These are phyloP conservation scores for Metarhizium sp. DNA, from an alignment of 2,329 filamentous ascomycete genomes.

Conservation along the genomic window DNA sequence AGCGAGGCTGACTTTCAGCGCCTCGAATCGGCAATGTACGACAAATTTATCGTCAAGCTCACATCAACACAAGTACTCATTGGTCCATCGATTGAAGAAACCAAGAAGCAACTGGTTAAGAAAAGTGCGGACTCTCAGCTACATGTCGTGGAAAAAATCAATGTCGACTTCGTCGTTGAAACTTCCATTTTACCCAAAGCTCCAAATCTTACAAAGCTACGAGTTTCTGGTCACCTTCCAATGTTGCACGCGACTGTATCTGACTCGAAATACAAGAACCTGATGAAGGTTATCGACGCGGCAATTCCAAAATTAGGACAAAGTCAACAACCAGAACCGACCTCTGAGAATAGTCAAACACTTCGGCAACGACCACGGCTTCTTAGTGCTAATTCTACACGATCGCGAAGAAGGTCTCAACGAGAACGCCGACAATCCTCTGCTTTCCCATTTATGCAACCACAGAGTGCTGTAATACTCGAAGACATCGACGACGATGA, in stretches of 20 bases:
- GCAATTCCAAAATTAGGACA: slow-evolving; percentile 75
- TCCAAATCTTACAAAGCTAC: slow-evolving; percentile 83
- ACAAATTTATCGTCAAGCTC: slow-evolving; percentile 88
- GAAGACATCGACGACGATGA: slow-evolving; percentile 66
- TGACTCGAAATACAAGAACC: slow-evolving; percentile 89
- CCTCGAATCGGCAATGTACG: slow-evolving; percentile 91
- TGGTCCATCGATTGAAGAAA: slow-evolving; percentile 83
- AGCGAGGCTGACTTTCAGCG: slow-evolving; percentile 81
- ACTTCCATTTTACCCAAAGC: slow-evolving; percentile 95
- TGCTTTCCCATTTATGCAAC: slow-evolving; percentile 63
- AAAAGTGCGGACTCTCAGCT: slow-evolving; percentile 61
- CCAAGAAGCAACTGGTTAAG: slow-evolving; percentile 68
- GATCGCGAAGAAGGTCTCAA: slow-evolving; percentile 32
- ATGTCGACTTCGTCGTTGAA: slow-evolving; percentile 93
- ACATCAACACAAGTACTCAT: slow-evolving; percentile 94
- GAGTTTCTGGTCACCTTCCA: slow-evolving; percentile 83
- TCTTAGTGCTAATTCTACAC: slow-evolving; percentile 35
- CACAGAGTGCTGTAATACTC: slow-evolving; percentile 68
- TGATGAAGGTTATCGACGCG: slow-evolving; percentile 95
- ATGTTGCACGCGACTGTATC: slow-evolving; percentile 87
- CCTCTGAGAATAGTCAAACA: slow-evolving; percentile 15
- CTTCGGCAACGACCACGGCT: slow-evolving; percentile 31
- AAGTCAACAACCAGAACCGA: slow-evolving; percentile 16
- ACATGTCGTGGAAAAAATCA: slow-evolving; percentile 93
- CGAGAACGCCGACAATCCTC: slow-evolving; percentile 53